Conservation (phyloP, 108 stramenopile genomes). For the Hondaea fermentalgiana region DNA sequence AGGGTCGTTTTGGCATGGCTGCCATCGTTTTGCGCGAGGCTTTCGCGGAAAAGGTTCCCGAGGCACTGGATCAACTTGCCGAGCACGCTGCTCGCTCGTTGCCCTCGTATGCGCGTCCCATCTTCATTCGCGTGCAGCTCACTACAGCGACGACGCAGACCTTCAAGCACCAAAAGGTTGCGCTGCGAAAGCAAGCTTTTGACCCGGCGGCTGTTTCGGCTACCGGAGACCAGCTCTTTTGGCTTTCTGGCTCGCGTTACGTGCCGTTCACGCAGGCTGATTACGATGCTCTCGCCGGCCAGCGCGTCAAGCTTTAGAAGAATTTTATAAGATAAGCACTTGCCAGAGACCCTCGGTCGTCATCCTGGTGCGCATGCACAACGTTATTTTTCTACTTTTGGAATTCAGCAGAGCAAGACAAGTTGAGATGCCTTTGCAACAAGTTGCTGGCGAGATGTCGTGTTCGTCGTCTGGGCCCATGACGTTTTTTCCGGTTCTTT, state of each 20-base stretch:
- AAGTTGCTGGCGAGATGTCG: too few relatives aligned
- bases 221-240: not conserved
- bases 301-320: not conserved
- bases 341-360: too few relatives aligned
- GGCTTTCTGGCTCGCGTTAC: not conserved
- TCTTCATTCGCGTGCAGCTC: constrained; percentile 32
- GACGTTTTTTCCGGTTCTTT: too few relatives aligned
- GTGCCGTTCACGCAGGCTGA: not conserved
- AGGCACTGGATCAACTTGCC: not conserved
- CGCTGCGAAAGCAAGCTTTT: constrained; percentile 10
- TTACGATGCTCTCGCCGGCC: not conserved
- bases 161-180: constrained; percentile 47
- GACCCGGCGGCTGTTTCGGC: not conserved
- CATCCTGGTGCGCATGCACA: too few relatives aligned
- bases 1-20: constrained; percentile 37
- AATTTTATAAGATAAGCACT: too few relatives aligned
- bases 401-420: too few relatives aligned
- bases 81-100: not conserved
- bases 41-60: not conserved
- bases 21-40: constrained; percentile 22
- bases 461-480: too few relatives aligned
- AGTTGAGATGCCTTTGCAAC: too few relatives aligned
- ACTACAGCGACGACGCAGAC: constrained; percentile 28
- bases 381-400: too few relatives aligned
- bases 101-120: constrained; percentile 34